A percentile compares a stretch with the other conserved stretches of the same genome.
Evolutionary conservation across 2,329 filamentous ascomycete species (phyloP).

Genomic region (Zymoseptoria pseudotritici): DNA sequence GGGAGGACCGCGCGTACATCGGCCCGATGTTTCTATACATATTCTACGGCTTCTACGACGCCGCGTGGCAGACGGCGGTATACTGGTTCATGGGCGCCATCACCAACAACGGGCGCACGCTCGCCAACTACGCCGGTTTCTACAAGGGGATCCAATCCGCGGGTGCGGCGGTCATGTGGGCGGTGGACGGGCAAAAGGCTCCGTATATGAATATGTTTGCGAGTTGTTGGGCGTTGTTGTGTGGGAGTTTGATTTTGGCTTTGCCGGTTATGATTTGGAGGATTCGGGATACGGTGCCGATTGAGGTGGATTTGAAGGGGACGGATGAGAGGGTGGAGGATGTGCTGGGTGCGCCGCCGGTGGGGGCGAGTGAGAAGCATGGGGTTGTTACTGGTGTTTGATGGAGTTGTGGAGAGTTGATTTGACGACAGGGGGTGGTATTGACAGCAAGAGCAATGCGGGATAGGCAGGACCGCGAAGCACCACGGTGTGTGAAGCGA

Average conservation of each 20-base stretch:
- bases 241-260: constrained; percentile 66
- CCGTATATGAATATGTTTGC: constrained; percentile 67
- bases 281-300: constrained; percentile 70
- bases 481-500: too few relatives aligned
- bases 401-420: background rate
- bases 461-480: too few relatives aligned
- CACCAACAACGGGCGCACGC: constrained; percentile 84
- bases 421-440: background rate
- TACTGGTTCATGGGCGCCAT: constrained; percentile 97
- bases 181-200: constrained; percentile 55
- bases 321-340: constrained; percentile 76
- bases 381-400: background rate
- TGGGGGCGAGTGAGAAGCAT: background rate
- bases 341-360: constrained; percentile 36
- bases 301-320: constrained; percentile 78
- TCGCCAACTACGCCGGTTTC: constrained; percentile 85
- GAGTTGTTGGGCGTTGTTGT: constrained; percentile 67
- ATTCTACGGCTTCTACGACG: constrained; percentile 84
- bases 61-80: constrained; percentile 79
- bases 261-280: constrained; percentile 70
- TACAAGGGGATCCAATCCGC: constrained; percentile 90
- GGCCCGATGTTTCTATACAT: constrained; percentile 85
- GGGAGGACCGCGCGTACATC: constrained; percentile 59
- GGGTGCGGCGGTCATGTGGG: constrained; percentile 69
- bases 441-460: too few relatives aligned